A percentile compares a stretch with the other conserved stretches of the same genome.
Evolutionary conservation across 305 asterid species (phyloP).

Genomic region (Fraxinus baroniana): DNA sequence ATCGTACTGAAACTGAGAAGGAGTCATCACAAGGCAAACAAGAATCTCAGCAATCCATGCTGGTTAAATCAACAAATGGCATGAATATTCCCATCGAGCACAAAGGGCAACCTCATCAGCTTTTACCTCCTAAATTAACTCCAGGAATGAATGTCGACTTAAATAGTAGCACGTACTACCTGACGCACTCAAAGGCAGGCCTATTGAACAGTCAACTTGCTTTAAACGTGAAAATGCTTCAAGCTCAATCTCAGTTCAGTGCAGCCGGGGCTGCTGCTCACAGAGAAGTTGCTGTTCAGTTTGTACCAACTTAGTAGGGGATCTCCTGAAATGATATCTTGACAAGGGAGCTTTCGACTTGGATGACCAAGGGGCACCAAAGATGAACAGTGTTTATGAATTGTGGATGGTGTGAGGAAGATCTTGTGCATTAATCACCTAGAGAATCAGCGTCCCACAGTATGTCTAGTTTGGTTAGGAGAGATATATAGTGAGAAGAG

Average conservation of each 20-base stretch:
- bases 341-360: background rate
- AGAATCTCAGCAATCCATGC: conserved; percentile 12
- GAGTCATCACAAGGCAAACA: conserved; percentile 24
- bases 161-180: conserved; percentile 34
- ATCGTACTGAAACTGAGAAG: conserved; percentile 26
- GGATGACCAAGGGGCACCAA: background rate
- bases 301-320: conserved; percentile 28
- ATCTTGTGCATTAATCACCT: background rate
- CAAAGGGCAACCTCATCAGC: background rate
- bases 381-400: background rate
- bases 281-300: conserved; percentile 41
- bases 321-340: background rate
- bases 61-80: conserved; percentile 18
- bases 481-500: background rate
- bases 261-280: conserved; percentile 36
- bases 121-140: background rate
- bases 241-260: conserved; percentile 46
- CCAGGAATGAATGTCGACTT: conserved; percentile 21
- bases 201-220: conserved; percentile 37
- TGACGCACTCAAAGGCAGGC: conserved; percentile 32
- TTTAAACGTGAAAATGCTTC: conserved; percentile 42
- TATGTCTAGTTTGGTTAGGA: background rate
- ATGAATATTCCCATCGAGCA: background rate
- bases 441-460: background rate
- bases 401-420: background rate